Conservation (phyloP, 1,284 basidiomycete species). For the Ganoderma boninense region DNA sequence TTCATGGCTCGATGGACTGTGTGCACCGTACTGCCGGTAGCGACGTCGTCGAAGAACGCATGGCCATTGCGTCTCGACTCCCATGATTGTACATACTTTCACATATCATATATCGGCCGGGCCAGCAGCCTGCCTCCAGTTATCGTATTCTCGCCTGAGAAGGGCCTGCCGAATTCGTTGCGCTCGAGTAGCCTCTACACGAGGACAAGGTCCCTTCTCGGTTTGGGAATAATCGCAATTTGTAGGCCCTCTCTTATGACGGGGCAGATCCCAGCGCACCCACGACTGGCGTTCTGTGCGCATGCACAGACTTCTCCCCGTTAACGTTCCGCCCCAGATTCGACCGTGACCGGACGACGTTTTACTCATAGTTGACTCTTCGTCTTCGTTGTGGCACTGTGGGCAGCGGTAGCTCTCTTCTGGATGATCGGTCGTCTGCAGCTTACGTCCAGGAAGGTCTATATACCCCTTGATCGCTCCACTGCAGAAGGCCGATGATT, state of each 20-base stretch:
- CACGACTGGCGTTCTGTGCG: background rate
- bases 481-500: background rate
- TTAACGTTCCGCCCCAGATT: background rate
- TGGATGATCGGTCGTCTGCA: background rate
- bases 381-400: background rate
- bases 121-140: no score
- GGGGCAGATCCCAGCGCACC: background rate
- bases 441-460: background rate
- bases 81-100: no score
- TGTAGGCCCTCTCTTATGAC: background rate
- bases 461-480: background rate
- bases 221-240: background rate
- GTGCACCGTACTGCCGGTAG: no score
- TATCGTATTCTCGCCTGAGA: no score
- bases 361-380: background rate
- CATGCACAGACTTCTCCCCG: background rate
- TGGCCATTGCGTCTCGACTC: no score
- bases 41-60: no score
- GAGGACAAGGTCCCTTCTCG: background rate
- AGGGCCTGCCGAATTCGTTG: no score
- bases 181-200: no score
- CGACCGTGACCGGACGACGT: background rate
- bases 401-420: background rate
- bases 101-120: no score
- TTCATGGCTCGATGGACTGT: no score